Conservation (phyloP, 2,329 filamentous ascomycete genomes). For the Zymoseptoria brevis region DNA sequence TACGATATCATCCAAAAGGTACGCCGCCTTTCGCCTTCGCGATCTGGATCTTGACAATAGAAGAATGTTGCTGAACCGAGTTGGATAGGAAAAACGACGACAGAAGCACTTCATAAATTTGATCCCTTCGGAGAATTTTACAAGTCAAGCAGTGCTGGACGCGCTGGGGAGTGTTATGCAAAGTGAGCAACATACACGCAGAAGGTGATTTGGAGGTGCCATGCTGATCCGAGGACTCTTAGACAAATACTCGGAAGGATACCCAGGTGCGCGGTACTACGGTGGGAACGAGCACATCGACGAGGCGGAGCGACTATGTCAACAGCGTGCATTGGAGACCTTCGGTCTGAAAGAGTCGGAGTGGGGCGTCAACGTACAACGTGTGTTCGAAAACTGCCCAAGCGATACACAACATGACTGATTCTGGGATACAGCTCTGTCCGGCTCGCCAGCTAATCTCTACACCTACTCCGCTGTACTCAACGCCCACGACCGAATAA, state of each 20-base stretch:
- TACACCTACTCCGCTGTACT: slow-evolving; percentile 98
- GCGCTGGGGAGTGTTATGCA: slow-evolving; percentile 91
- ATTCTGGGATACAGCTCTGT: slow-evolving; percentile 20
- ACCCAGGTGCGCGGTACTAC: slow-evolving; percentile 97
- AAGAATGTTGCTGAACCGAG: slow-evolving; percentile 7
- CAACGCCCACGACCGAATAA: slow-evolving; percentile 88
- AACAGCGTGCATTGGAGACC: slow-evolving; percentile 82
- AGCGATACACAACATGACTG: not conserved
- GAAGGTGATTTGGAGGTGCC: not conserved
- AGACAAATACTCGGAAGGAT: slow-evolving; percentile 96
- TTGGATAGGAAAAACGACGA: slow-evolving; percentile 73
- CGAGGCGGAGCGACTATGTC: slow-evolving; percentile 88
- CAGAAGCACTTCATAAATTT: slow-evolving; percentile 99
- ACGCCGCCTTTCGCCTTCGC: slow-evolving; percentile 20
- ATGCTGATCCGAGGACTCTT: slow-evolving; percentile 2
- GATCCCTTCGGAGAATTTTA: slow-evolving; percentile 93
- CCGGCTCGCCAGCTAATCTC: slow-evolving; percentile 86
- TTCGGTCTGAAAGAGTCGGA: slow-evolving; percentile 79
- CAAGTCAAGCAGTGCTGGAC: slow-evolving; percentile 84
- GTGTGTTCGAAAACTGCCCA: slow-evolving; percentile 38
- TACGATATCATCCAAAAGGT: slow-evolving; percentile 89
- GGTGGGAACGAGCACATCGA: slow-evolving; percentile 99
- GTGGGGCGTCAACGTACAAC: slow-evolving; percentile 99
- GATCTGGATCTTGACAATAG: not conserved
- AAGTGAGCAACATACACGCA: slow-evolving; percentile 51